Base-by-base conservation (phyloP, 768 basidiomycete species). In the Candolleomyces aberdarensis region DNA sequence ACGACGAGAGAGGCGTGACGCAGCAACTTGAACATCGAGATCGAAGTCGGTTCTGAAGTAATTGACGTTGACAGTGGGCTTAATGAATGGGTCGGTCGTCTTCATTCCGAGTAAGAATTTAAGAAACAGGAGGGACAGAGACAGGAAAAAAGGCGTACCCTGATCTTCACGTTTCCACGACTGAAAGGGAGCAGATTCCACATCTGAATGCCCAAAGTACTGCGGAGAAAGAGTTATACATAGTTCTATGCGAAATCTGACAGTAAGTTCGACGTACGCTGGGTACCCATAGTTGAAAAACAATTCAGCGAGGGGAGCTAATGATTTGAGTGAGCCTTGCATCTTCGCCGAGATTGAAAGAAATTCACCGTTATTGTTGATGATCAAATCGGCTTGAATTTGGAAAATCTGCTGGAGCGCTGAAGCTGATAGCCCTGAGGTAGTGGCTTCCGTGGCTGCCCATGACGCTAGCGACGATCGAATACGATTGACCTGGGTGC, bases 101-200 rank as follows among this genome's bases (percentile, higher is more conserved):
- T 84, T 15, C 0, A 29, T 31, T 40, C 22, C 22, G n/a, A 31
- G 32, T 58, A 2, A 47, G 29, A 19, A 48, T 32, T 39, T 50
- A 50, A 19, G 56, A 26, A 17, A 49, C 26, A 17, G n/a, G 39
- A 40, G 3, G 15, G 43, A 14, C 8, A 43, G n/a, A 1, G 29
- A 29, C 60, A 22, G 22, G 9, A 61, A 39, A 44, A 19, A 61
- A 59, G 47, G 8, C 36, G 2, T 46, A 83, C 81, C 7, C 70
- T 77, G 64, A 84, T 79, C 53, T 71, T 72, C 31, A 84, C 79
- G n/a, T 66, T 76, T 7, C 84, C 84, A 26, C 83, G 71, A 68
- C 80, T 80, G 71, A 84, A 85, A 1, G 83, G 83, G 4, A 85
- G 74, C 17, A 85, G 74, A 57, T 77, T 76, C 83, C 84, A 85